Base-by-base conservation (phyloP, 805 yeast genomes). In the Zygosaccharomyces pseudorouxii region DNA sequence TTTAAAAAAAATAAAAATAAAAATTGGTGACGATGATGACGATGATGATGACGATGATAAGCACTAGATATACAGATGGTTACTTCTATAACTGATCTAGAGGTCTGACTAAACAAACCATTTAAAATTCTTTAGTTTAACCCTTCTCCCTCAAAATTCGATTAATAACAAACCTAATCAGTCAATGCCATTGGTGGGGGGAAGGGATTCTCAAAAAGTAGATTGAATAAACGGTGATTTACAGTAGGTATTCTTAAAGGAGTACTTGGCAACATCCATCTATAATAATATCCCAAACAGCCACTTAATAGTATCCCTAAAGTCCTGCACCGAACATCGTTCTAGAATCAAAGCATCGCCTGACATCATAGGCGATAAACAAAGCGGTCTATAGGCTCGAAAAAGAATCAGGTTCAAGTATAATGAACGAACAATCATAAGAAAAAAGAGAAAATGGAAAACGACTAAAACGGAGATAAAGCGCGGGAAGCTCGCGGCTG, bases 291-390 rank as follows among this genome's bases (percentile, higher is more conserved):
- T 14, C 22, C 42, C 22, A 41, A 39, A 9, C 22, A 27, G 42
- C 11, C 11, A 18, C 10, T 10, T 29, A 11, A 23, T 12, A 9
- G 36, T 29, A 41, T 41, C 37, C 44, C 44, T 41, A n/a, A 11
- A 7, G 23, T 23, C 27, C 16, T 41, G 44, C 44, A 28, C 43
- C 19, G 23, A 40, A 27, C n/a, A 10, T 41, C 37, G 35, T 41
- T 41, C 36, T 41, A 29, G 44, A 19, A 18, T 29, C 23, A 9
- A 41, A 41, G 9, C 8, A 29, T 19, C 18, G 19, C 27, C 14
- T 18, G 11, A 19, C 27, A 29, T 41, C 22, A 14, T 25, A 28
- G 29, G 8, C 16, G 20, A 33, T 14, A 33, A 14, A 33, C 7
- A 33, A 33, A 33, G 20, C 11, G 19, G 19, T 14, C 16, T 6